These are phyloP conservation scores for Penicillium maclennaniae DNA, from an alignment of 495 filamentous ascomycete species.

Conservation along the genomic window DNA sequence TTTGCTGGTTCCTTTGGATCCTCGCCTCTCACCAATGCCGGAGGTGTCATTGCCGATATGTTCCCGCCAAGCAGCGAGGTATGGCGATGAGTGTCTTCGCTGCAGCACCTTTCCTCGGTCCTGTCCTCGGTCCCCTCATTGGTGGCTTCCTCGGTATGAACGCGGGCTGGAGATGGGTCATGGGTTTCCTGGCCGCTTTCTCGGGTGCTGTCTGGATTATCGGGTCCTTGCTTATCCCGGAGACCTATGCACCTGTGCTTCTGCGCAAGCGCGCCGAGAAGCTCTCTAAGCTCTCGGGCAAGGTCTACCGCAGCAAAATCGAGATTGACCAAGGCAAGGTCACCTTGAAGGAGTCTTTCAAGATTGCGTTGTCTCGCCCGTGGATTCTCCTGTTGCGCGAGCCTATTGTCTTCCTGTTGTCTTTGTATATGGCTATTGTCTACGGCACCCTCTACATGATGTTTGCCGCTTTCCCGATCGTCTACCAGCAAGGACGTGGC, in stretches of 20 bases:
- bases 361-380: slow-evolving; percentile 43
- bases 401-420: slow-evolving; percentile 62
- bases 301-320: slow-evolving; percentile 50
- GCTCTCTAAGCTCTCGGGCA: slow-evolving; percentile 52
- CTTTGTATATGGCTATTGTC: slow-evolving; percentile 68
- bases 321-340: slow-evolving; percentile 44
- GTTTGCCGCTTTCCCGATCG: slow-evolving; percentile 78
- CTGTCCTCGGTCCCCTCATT: slow-evolving; percentile 57
- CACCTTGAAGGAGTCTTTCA: slow-evolving; percentile 36
- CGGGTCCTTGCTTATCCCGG: slow-evolving; percentile 51
- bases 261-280: slow-evolving; percentile 50
- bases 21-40: slow-evolving; percentile 67
- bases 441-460: slow-evolving; percentile 80
- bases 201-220: slow-evolving; percentile 54
- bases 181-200: slow-evolving; percentile 53
- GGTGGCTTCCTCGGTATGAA: slow-evolving; percentile 60
- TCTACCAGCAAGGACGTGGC: slow-evolving; percentile 67
- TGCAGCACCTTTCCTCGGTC: slow-evolving; percentile 65
- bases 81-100: slow-evolving; percentile 62
- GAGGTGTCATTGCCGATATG: slow-evolving; percentile 74
- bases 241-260: slow-evolving; percentile 60
- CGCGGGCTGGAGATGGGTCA: slow-evolving; percentile 64
- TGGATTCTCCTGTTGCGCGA: slow-evolving; percentile 49
- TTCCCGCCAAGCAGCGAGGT: slow-evolving; percentile 61
- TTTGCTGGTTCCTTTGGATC: slow-evolving; percentile 76